Evolutionary conservation across 768 basidiomycete genomes (phyloP).

Genomic region (Rhizopogon vinicolor): DNA sequence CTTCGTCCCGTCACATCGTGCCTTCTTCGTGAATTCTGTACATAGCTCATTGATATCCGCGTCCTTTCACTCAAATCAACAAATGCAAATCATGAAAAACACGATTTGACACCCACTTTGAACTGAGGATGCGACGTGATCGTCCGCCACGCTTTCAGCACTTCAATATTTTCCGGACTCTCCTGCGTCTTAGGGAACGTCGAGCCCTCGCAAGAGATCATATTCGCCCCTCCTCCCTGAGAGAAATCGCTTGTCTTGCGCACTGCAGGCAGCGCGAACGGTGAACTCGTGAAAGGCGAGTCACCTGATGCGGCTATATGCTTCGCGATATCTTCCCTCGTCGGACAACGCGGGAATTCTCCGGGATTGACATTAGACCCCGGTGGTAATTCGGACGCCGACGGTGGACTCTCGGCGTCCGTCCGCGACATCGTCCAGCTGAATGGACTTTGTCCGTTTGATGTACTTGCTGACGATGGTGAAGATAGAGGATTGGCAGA

Average conservation of each 20-base stretch:
- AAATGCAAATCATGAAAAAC: background rate
- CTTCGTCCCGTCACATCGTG: slow-evolving; percentile 79
- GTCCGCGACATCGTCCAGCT: slow-evolving; percentile 22
- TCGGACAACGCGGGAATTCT: slow-evolving; percentile 28
- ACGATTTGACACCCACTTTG: slow-evolving; percentile 46
- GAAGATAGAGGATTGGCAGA: slow-evolving; percentile 15
- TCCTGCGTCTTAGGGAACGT: slow-evolving; percentile 63
- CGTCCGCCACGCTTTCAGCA: slow-evolving; percentile 73
- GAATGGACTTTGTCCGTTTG: slow-evolving; percentile 20
- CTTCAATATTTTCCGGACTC: slow-evolving; percentile 72
- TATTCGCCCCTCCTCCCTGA: slow-evolving; percentile 31
- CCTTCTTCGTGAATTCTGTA: slow-evolving; percentile 74
- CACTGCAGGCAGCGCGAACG: slow-evolving; percentile 21
- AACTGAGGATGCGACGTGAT: slow-evolving; percentile 74
- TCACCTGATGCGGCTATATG: slow-evolving; percentile 50
- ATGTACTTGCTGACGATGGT: slow-evolving; percentile 21
- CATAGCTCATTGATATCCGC: slow-evolving; percentile 78
- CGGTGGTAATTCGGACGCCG: slow-evolving; percentile 38
- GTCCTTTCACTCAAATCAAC: slow-evolving; percentile 39
- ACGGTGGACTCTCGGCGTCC: slow-evolving; percentile 27
- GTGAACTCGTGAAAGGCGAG: slow-evolving; percentile 47
- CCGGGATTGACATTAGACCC: slow-evolving; percentile 7
- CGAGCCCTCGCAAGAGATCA: slow-evolving; percentile 64
- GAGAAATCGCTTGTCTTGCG: slow-evolving; percentile 41
- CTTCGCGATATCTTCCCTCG: slow-evolving; percentile 46